Base-by-base conservation (phyloP, 2,329 filamentous ascomycete species). In the Ophiostoma ulmi region DNA sequence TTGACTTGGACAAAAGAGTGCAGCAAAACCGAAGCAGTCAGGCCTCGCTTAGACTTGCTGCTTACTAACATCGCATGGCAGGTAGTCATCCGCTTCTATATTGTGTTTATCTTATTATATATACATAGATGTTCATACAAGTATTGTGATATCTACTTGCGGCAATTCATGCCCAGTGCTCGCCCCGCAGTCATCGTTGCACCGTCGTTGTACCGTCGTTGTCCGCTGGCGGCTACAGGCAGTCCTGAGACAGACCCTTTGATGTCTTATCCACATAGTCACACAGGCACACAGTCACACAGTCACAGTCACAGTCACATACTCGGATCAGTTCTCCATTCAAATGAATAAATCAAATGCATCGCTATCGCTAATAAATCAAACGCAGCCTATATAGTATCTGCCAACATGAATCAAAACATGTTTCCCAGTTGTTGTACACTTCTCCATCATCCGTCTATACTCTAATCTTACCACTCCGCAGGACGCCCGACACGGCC, bases 401-500 rank as follows among this genome's bases (percentile, higher is more conserved):
- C 52, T 8, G 52, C 7, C n/a, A 26, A 10, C 22, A 58, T 58
- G 26, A 14, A 58, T 48, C 52, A 58, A 58, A n/a, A 48, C 5
- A n/a, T 39, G 38, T 39, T 39, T 13, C 52, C 26, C 52, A 58
- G n/a, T 22, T 58, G 52, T 58, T 58, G n/a, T 58, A 58, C 52
- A 58, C 10, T 58, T 22, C n/a, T 13, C 11, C 52, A 26, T 17
- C 7, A 8, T 26, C 20, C 17, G 14, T n/a, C 44, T 48, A 17
- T 3, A 26, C 17, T 5, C 44, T 20, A n/a, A n/a, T 5, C 11
- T 10, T 58, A 58, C 52, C 52, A 58, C 52, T 13, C 52, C 8
- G 52, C 52, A 11, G 52, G 52, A 4, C 22, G 52, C 4, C 52
- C 52, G n/a, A n/a, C 52, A 48, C 78, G 75, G 22, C 80, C 80